phyloP scores from a whole-genome alignment of 140 eudicot species.

The Erigeron philadelphicus region DNA sequence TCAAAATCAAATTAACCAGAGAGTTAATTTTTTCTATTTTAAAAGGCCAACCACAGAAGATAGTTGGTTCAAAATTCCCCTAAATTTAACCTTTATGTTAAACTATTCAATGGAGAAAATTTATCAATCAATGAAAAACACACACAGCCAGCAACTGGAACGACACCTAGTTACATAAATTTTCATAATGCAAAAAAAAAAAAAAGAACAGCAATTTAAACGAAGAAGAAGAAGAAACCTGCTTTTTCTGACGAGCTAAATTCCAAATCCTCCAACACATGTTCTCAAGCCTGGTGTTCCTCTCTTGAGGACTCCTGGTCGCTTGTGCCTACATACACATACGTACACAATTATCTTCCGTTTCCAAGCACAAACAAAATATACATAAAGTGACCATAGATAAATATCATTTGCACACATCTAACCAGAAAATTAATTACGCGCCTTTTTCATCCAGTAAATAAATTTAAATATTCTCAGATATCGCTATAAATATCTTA shows the following conservation, averaged over 20 bases:
- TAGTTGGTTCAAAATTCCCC: too few relatives aligned
- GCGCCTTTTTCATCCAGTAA: too few relatives aligned
- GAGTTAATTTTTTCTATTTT: too few relatives aligned
- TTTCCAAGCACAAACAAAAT: constrained; percentile 8
- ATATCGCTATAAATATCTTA: too few relatives aligned
- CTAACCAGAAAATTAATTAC: too few relatives aligned
- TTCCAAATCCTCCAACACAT: constrained; percentile 99
- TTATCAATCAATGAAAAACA: neutral
- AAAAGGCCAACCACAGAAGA: too few relatives aligned
- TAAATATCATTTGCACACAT: neutral
- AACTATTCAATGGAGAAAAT: too few relatives aligned
- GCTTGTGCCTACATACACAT: constrained; percentile 73
- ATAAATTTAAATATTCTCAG: too few relatives aligned
- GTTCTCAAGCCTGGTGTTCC: constrained; percentile 95
- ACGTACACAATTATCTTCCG: neutral
- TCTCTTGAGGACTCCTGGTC: constrained; percentile 96
- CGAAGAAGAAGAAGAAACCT: constrained; percentile 35
- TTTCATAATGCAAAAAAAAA: neutral
- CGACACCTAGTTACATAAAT: neutral
- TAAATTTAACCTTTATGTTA: too few relatives aligned
- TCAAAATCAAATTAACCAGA: too few relatives aligned
- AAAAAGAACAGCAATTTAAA: neutral
- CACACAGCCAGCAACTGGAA: constrained; percentile 16
- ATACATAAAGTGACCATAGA: neutral
- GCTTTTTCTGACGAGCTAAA: constrained; percentile 98